A percentile compares a stretch with the other conserved stretches of the same genome.
Evolutionary conservation across 2,329 filamentous ascomycete species (phyloP).

Genomic region (Helotiales sp.): DNA sequence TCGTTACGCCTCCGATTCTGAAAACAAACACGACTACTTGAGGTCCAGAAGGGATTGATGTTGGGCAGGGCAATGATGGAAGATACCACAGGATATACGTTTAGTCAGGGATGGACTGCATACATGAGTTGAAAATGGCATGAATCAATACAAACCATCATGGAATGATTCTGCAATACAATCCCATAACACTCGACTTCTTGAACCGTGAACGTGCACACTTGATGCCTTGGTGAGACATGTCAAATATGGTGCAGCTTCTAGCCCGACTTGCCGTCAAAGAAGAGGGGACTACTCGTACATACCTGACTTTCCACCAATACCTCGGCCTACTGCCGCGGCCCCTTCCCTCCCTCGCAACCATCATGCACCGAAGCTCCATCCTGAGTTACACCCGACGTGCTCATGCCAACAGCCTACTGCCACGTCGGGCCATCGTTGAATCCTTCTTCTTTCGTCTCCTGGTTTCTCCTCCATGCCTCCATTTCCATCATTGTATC

Average conservation of each 20-base stretch:
- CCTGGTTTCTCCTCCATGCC: neutral
- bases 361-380: neutral
- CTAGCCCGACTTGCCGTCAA: neutral
- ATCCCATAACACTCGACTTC: neutral
- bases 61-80: neutral
- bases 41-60: no score
- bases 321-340: neutral
- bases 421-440: constrained; percentile 3
- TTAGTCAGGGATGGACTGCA: no score
- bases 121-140: no score
- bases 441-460: neutral
- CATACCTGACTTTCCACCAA: neutral
- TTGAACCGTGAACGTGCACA: neutral
- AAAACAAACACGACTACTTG: neutral
- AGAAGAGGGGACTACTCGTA: neutral
- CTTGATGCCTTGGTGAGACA: neutral
- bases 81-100: neutral
- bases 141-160: neutral
- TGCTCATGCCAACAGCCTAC: neutral
- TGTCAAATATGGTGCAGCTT: no score
- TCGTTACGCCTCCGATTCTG: neutral
- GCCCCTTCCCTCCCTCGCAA: neutral
- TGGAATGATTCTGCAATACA: neutral
- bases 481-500: neutral
- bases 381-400: no score